These are phyloP conservation scores for Pilaira anomala DNA, from an alignment of 192 early-diverging fungal genomes.

Conservation along the genomic window DNA sequence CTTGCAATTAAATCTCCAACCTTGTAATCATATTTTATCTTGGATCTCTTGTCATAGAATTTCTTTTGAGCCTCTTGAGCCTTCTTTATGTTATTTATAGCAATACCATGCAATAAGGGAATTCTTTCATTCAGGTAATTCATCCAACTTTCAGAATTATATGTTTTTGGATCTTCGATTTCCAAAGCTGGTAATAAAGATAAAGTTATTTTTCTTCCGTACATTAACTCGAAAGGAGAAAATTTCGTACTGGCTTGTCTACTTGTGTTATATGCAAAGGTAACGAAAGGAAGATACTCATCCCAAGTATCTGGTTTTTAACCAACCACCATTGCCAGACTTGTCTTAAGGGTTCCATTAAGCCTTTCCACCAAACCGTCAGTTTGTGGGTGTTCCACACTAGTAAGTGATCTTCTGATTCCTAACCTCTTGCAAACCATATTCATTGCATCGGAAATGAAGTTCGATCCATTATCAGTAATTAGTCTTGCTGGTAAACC, in stretches of 20 bases:
- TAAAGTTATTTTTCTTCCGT: background rate
- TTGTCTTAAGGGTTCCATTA: conserved; percentile 2
- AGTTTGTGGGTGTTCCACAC: conserved; percentile 15
- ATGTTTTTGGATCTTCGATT: background rate
- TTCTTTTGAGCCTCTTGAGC: background rate
- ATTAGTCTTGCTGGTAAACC: background rate
- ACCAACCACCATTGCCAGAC: background rate
- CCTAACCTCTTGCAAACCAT: background rate
- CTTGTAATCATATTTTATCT: background rate
- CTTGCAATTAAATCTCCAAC: background rate
- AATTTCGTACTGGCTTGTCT: background rate
- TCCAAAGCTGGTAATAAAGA: background rate
- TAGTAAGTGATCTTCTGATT: background rate
- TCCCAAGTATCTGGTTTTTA: background rate
- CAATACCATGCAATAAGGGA: background rate
- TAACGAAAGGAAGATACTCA: background rate
- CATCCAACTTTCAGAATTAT: background rate
- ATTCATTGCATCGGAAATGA: background rate
- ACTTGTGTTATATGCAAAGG: conserved; percentile 18
- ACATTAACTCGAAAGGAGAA: conserved; percentile 13
- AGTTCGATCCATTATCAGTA: no score
- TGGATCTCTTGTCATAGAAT: background rate
- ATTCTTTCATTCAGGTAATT: background rate
- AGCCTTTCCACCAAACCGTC: conserved; percentile 10
- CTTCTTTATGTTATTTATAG: background rate